phyloP scores from a whole-genome alignment of 2,329 filamentous ascomycete genomes.

The Botryotinia calthae region DNA sequence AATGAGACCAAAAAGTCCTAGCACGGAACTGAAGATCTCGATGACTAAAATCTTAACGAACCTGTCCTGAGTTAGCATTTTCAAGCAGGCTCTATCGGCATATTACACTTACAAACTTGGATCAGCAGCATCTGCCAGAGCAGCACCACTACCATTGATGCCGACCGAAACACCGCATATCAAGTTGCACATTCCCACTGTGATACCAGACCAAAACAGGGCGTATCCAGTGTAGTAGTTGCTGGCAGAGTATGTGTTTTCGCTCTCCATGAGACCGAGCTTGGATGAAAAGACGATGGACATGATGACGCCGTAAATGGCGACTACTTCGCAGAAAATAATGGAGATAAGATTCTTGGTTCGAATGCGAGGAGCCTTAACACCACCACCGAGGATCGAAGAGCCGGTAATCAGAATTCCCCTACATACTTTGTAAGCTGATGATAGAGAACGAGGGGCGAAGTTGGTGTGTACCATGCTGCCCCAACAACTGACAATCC shows the following conservation, averaged over 20 bases:
- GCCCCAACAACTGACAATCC: conserved; percentile 94
- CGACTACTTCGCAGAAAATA: conserved; percentile 99
- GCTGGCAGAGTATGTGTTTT: conserved; percentile 67
- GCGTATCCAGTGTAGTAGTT: conserved; percentile 95
- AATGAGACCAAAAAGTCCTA: conserved; percentile 94
- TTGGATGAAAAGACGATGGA: conserved; percentile 96
- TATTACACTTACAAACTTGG: conserved; percentile 69
- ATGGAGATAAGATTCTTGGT: conserved; percentile 99
- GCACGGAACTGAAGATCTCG: conserved; percentile 97
- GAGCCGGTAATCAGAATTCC: conserved; percentile 98
- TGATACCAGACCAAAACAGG: conserved; percentile 92
- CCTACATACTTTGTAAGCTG: conserved; percentile 52
- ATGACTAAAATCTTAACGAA: conserved; percentile 99
- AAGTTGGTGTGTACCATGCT: conserved; percentile 68
- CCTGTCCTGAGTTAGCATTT: conserved; percentile 46
- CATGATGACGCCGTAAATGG: conserved; percentile 99
- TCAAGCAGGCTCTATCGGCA: neutral
- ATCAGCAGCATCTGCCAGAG: conserved; percentile 92
- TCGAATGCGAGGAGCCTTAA: conserved; percentile 93
- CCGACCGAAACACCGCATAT: conserved; percentile 95
- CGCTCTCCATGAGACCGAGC: conserved; percentile 62
- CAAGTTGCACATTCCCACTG: conserved; percentile 92
- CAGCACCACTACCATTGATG: conserved; percentile 96
- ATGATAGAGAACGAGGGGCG: neutral
- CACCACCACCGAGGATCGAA: conserved; percentile 94